Evolutionary conservation across 2,329 filamentous ascomycete species (phyloP), one percentile per base, ranked within the genome.

Genomic region (Colletotrichum nymphaeae): DNA sequence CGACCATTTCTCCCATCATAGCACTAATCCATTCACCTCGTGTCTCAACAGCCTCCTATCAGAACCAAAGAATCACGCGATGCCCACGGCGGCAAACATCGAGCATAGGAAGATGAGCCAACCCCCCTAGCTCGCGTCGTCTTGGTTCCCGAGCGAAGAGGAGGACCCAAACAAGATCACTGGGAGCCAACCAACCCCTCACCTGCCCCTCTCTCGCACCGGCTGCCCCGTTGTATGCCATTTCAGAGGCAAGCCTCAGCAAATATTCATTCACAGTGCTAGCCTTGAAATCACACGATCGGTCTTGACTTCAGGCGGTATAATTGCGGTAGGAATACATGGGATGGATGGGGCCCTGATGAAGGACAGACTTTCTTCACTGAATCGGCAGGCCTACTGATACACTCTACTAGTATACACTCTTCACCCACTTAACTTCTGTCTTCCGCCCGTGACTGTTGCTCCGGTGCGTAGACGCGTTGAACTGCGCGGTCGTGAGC

Each of bases 401-500:
- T 63, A 68, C 58, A 56, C 46, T n/a, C 49, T 57, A 60, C 30
- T 60, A 32, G 35, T 52, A 67, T 66, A 57, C 63, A 57, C 22
- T 49, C 19, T 46, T 58, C 35, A 66, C n/a, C 30, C 26, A 12
- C 16, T 42, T 42, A 42, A 16, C 16, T 37, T 9, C 22, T 26
- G 19, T 58, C 11, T 37, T 24, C 26, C 26, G 28, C 28, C 19
- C 5, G 37, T 32, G 24, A 67, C 19, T 19, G 37, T 35, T 58
- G 42, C 6, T 73, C 70, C 2, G 67, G 60, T 16, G 49, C 58
- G 32, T 73, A 70, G 19, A 73, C 35, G 6, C 62, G 49, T 24
- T 73, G 70, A 26, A 73, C 56, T 4, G 70, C 70, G 8, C 67
- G 68, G 24, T 73, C 70, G 11, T 73, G 70, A 1, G 70, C 70